Base-by-base conservation (phyloP, 148 eudicot species). In the Fagopyrum tataricum region DNA sequence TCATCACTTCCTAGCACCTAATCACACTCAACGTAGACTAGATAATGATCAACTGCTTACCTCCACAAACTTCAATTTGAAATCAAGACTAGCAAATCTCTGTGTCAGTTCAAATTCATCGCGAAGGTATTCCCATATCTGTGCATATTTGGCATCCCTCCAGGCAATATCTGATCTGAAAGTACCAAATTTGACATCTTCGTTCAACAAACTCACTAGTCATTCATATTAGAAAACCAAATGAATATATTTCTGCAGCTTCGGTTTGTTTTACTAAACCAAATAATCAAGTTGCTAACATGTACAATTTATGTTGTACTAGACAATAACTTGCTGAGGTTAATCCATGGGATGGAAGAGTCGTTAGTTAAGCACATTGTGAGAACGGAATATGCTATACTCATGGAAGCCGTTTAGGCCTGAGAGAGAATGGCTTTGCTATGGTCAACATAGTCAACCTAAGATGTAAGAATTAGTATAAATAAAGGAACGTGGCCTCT, bases 101-200 rank as follows among this genome's bases (percentile, higher is more conserved):
- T 94, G 98, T 66, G 97, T 94, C 75, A 94, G 75, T 78, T 94
- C 98, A 56, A 94, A 94, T 78, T 94, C 98, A 80, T 89, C 96
- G 49, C 97, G 85, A 40, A 94, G 95, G 78, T 91, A 94, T 78
- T 94, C 98, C 98, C 97, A 94, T n/a, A 94, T 94, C 82, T 94
- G 93, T 76, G 97, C 98, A 79, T 94, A 94, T 75, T 94, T 94
- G 12, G 98, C 97, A 83, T 94, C 91, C 82, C 91, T 94, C 97
- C 98, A 94, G 53, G 98, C 98, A 80, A 94, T 94, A 82, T 94
- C 97, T 49, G 97, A 94, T 78, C 98, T 94, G 92, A 18, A 76
- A 51, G 78, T 64, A 39, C 44, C 37, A 37, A 14, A 39, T 14
- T 37, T 64, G 42, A 37, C 20, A 64, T 39, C 69, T 14, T 37